Evolutionary conservation across 208 protist species (phyloP), one percentile per base, ranked within the genome.

Genomic region (Strigomonas oncopelti): DNA sequence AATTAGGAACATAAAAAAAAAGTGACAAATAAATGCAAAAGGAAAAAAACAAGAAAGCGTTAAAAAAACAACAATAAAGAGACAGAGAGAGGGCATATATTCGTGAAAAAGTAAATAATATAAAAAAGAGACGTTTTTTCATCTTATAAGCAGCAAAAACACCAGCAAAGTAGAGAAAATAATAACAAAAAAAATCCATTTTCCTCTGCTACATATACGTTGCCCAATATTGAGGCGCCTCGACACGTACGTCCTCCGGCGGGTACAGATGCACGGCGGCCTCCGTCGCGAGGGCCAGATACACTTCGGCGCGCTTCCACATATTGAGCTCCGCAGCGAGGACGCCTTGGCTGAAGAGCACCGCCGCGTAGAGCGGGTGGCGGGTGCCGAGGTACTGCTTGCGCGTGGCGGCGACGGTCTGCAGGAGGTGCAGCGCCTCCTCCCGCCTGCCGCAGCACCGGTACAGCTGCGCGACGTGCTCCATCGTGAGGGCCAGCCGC

Each of bases 391-490:
- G 72, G 46, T 62, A 60, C 16, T 65, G 68, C 18, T 72, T 54
- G 22, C 85, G 78, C 1, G 85, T 86, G 5, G 52, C 48, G 11
- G 75, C 65, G 7, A 87, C 80, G 20, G 63, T 62, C 31, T 75
- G 74, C 67, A 83, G 75, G 67, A 88, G 45, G 68, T 75, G 74
- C 63, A 77, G 66, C 51, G 78, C 83, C 58, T 78, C 74, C 55
- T 67, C 38, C 64, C 42, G 27, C 56, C 34, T 25, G 36, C 54
- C 54, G 51, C 1, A 27, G 45, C 13, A 48, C 51, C 77, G 79
- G 46, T 85, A 87, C 22, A 92, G 65, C 55, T 85, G 74, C 48
- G 81, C 82, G 7, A 92, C 71, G 65, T 89, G 82, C 62, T 88
- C 83, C 58, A 88, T 51, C 25, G 86, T 92, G 27, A 85, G 73